Evolutionary conservation across 1,139 yeast species (phyloP).

Genomic region (Diutina ranongensis): DNA sequence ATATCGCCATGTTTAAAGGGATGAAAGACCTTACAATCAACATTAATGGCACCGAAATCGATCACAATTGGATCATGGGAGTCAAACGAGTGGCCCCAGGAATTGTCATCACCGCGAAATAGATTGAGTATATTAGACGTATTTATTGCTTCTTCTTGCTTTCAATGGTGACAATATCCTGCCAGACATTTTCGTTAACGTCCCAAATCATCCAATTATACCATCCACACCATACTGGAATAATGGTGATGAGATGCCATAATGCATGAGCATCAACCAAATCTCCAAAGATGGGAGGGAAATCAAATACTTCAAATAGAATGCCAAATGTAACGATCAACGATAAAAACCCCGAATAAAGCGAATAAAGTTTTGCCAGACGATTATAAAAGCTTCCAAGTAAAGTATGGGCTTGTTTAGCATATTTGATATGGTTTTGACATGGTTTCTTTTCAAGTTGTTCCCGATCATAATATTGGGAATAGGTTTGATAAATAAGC

Average conservation of each 20-base stretch:
- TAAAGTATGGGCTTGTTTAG: conserved; percentile 15
- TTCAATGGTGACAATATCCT: conserved; percentile 10
- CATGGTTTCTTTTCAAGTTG: neutral
- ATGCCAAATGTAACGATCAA: conserved; percentile 53
- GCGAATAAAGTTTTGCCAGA: conserved; percentile 29
- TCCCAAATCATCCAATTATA: conserved; percentile 41
- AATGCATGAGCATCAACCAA: conserved; percentile 85
- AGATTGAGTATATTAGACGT: no score
- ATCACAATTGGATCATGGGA: neutral
- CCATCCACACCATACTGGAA: conserved; percentile 38
- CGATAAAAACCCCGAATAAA: conserved; percentile 37
- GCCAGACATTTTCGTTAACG: conserved; percentile 22
- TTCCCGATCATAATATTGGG: conserved; percentile 16
- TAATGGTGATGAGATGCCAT: conserved; percentile 77
- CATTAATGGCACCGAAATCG: neutral
- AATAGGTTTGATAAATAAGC: conserved; percentile 24
- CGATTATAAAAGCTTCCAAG: conserved; percentile 24
- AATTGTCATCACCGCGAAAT: neutral
- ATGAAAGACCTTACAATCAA: neutral
- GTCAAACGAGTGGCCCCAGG: neutral
- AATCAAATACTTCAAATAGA: conserved; percentile 83
- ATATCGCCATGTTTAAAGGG: neutral
- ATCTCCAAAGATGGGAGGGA: conserved; percentile 53
- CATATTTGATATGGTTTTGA: conserved; percentile 18
- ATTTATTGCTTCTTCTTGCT: conserved; percentile 10